Conservation (phyloP, 306 rosid species). For the Abrus pulchellus region DNA sequence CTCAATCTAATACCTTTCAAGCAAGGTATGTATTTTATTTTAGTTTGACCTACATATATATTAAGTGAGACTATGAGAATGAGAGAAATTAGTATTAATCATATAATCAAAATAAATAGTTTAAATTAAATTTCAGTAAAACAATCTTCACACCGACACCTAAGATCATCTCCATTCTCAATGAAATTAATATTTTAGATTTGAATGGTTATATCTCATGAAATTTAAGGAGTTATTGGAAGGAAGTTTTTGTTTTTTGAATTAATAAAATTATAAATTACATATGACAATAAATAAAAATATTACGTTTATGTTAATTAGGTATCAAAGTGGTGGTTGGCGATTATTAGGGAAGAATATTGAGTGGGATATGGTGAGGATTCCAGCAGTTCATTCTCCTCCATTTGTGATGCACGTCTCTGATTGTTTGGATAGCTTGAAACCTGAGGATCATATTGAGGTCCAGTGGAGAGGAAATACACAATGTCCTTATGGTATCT, state of each 20-base stretch:
- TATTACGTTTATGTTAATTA: slow-evolving; percentile 34
- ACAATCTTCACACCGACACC: not conserved
- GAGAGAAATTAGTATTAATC: not conserved
- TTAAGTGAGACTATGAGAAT: not conserved
- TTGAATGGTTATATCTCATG: not conserved
- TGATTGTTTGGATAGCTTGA: slow-evolving; percentile 61
- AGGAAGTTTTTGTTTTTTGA: no score
- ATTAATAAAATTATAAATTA: no score
- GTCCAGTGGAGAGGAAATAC: slow-evolving; percentile 69
- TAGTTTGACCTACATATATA: no score
- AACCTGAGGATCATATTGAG: slow-evolving; percentile 79
- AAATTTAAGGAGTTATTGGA: no score
- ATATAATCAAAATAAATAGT: not conserved
- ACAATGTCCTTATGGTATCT: slow-evolving; percentile 66
- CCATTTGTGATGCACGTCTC: slow-evolving; percentile 60
- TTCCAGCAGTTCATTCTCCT: slow-evolving; percentile 60
- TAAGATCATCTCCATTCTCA: no score
- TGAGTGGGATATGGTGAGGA: slow-evolving; percentile 73
- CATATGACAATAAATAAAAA: no score
- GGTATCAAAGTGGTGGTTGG: slow-evolving; percentile 67
- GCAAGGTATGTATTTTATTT: slow-evolving; percentile 61
- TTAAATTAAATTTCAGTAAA: not conserved
- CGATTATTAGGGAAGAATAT: slow-evolving; percentile 56
- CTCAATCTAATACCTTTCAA: slow-evolving; percentile 58
- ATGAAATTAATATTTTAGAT: not conserved